A percentile compares a stretch with the other conserved stretches of the same genome.
Evolutionary conservation across 441 rosid species (phyloP).

Genomic region (Mallotus japonicus): DNA sequence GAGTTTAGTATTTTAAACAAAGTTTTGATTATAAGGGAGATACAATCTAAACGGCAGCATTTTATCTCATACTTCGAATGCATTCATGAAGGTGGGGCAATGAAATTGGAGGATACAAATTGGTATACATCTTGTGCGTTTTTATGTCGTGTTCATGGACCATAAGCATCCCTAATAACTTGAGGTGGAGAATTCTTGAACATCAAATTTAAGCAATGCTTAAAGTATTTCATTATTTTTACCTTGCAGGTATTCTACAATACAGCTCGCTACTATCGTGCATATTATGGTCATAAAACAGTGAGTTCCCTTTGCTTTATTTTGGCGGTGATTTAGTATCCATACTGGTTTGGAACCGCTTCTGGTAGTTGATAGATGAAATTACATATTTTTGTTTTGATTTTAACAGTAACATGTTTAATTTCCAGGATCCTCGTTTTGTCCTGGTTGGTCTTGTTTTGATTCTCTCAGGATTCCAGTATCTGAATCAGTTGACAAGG

Average conservation of each 20-base stretch:
- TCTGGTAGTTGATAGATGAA: conserved; percentile 9
- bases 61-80: background rate
- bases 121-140: background rate
- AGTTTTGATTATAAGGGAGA: background rate
- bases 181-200: background rate
- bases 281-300: conserved; percentile 90
- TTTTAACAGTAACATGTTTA: conserved; percentile 7
- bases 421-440: conserved; percentile 77
- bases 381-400: background rate
- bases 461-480: conserved; percentile 81
- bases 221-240: conserved; percentile 1
- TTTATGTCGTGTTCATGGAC: background rate
- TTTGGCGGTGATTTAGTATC: background rate
- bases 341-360: conserved; percentile 13
- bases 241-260: conserved; percentile 74
- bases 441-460: conserved; percentile 82
- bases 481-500: conserved; percentile 74
- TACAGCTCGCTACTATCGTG: conserved; percentile 82
- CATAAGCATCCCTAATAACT: background rate
- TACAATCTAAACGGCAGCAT: background rate
- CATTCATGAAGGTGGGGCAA: background rate
- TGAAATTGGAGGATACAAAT: background rate
- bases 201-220: background rate
- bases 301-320: conserved; percentile 43
- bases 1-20: background rate